Evolutionary conservation across 495 filamentous ascomycete genomes (phyloP), one percentile per base, ranked within the genome.

Genomic region (Collariella sp.): DNA sequence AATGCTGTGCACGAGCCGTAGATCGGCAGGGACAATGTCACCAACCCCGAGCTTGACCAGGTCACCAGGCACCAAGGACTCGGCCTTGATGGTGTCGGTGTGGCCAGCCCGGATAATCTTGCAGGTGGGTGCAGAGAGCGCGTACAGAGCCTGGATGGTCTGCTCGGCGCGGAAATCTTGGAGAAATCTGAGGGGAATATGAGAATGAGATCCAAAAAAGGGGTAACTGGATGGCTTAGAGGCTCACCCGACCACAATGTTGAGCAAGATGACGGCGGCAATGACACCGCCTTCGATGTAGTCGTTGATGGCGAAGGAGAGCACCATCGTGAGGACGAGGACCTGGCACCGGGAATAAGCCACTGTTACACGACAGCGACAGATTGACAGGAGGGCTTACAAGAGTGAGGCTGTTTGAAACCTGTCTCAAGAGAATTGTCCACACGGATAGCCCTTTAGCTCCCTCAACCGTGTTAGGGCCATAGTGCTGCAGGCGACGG

Each of bases 91-190:
- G 18, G 76, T 79, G 22, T 77, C 69, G 29, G 78, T 72, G 38
- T 75, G 70, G 3, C 87, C 85, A 62, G 86, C 79, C 33, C 89
- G 83, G 15, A 94, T 67, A 10, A 85, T 87, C 57, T 78, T 81
- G 50, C 88, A 89, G 57, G 84, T 83, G 48, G 89, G 89, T 12
- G 88, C 86, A 11, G 85, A 88, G 3, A 94, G 75, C 45, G 82
- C 81, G 48, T 86, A 75, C 19, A 95, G 75, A 23, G 86, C 86
- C 52, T 91, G 81, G 74, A 94, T 91, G 46, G 84, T 89, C 73
- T 91, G 84, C 66, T 90, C 88, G n/a, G 89, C 89, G 50, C 81
- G 79, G 64, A 84, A 91, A 64, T 95, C 89, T 67, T 94, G 88
- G 47, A 82, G 74, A 71, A 93, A 91, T 19, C 89, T 62, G 44